These are phyloP conservation scores for Candida freyschussii DNA, from an alignment of 1,139 yeast genomes.

Conservation along the genomic window DNA sequence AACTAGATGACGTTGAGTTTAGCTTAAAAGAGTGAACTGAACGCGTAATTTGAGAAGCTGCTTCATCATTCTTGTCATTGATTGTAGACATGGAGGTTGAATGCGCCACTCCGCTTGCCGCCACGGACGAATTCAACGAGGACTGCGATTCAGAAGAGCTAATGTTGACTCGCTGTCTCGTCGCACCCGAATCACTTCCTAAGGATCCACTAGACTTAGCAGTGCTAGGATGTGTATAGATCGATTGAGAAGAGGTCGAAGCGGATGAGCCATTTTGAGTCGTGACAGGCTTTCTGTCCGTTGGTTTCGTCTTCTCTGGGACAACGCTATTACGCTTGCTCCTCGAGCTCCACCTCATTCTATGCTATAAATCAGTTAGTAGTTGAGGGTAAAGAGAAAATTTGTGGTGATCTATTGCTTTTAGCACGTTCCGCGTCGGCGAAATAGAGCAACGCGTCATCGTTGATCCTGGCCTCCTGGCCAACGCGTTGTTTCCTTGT, in stretches of 20 bases:
- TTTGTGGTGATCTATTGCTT: not conserved
- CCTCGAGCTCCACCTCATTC: conserved; percentile 24
- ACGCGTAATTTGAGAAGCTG: conserved; percentile 7
- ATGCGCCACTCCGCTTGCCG: conserved; percentile 1
- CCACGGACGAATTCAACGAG: conserved; percentile 8
- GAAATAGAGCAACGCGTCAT: too few species aligned
- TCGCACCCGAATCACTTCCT: too few species aligned
- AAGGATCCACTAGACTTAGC: too few species aligned
- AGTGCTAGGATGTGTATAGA: too few species aligned
- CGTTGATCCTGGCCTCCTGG: too few species aligned
- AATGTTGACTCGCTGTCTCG: too few species aligned
- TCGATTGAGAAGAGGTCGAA: conserved; percentile 7
- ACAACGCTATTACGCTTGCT: conserved; percentile 27
- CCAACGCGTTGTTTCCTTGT: too few species aligned
- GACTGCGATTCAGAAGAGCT: conserved; percentile 9
- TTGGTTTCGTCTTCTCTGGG: conserved; percentile 11
- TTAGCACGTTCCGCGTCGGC: too few species aligned
- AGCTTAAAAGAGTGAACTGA: conserved; percentile 8
- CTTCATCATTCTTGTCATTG: conserved; percentile 10
- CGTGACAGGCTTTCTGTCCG: too few species aligned
- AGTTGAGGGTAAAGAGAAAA: too few species aligned
- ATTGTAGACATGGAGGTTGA: conserved; percentile 5
- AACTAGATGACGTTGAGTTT: conserved; percentile 5
- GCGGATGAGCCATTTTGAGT: too few species aligned
- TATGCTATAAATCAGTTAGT: too few species aligned